Conservation (phyloP, 495 filamentous ascomycete species). For the Niebla homalea region DNA sequence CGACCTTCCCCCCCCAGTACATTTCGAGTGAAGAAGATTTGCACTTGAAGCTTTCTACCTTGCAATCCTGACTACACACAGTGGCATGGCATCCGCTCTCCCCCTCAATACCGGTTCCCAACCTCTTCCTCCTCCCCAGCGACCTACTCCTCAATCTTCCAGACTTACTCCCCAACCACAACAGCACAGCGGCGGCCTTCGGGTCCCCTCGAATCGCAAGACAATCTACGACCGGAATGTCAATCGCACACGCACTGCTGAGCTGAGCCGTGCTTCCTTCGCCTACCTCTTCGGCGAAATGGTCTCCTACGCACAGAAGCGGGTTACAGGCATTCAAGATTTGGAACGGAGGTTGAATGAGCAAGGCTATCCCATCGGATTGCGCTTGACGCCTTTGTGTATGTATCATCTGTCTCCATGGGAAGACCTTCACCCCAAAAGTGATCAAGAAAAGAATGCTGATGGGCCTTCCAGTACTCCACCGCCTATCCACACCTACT, state of each 20-base stretch:
- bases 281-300: constrained; percentile 95
- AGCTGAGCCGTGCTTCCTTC: constrained; percentile 84
- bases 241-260: constrained; percentile 71
- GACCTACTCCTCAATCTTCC: constrained; percentile 1
- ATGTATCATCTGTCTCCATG: constrained; percentile 45
- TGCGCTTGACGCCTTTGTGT: constrained; percentile 78
- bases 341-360: constrained; percentile 90
- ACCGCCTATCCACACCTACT: constrained; percentile 61
- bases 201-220: constrained; percentile 87
- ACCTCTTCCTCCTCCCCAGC: constrained; percentile 5
- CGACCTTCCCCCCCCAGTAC: not conserved
- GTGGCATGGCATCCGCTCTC: constrained; percentile 4
- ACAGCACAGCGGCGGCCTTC: constrained; percentile 50
- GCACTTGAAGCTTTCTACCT: not conserved
- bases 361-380: constrained; percentile 89
- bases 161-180: constrained; percentile 10
- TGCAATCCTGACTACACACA: not conserved
- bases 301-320: constrained; percentile 85
- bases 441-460: too few relatives aligned
- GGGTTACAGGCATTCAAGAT: constrained; percentile 84
- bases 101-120: constrained; percentile 6
- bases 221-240: constrained; percentile 96
- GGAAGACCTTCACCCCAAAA: too few relatives aligned
- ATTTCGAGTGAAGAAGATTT: not conserved
- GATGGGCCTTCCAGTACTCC: constrained; percentile 36